Percentiles rank a stretch among this genome's conserved stretches.
These are phyloP conservation scores for Yarrowia sp. DNA, from an alignment of 805 yeast genomes.

Conservation along the genomic window DNA sequence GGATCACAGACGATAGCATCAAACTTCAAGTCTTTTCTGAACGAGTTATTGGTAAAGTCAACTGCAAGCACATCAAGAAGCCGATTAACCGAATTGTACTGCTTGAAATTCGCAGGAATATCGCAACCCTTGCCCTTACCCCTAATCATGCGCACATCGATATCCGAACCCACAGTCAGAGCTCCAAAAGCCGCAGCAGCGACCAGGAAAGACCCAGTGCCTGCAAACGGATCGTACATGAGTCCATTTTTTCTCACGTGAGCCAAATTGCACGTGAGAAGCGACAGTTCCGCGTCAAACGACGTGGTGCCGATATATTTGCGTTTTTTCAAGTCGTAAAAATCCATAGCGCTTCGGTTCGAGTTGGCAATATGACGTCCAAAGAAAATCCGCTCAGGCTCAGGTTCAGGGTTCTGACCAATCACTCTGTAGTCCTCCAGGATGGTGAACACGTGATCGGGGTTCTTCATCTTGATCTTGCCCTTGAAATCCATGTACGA, in stretches of 20 bases:
- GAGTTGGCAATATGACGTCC: conserved; percentile 80
- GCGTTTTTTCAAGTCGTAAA: conserved; percentile 79
- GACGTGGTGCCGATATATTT: conserved; percentile 95
- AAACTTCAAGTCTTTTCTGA: conserved; percentile 65
- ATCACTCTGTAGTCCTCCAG: conserved; percentile 69
- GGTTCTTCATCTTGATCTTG: conserved; percentile 74
- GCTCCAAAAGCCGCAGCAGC: conserved; percentile 90
- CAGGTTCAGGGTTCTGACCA: conserved; percentile 54
- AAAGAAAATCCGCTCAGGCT: conserved; percentile 69
- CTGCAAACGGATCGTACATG: conserved; percentile 93
- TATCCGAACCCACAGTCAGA: conserved; percentile 82
- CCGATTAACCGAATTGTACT: conserved; percentile 64
- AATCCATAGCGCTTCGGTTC: conserved; percentile 69
- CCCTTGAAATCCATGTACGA: conserved; percentile 76
- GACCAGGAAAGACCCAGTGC: conserved; percentile 92
- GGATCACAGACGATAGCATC: conserved; percentile 95
- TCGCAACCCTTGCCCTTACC: conserved; percentile 66
- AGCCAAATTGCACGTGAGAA: conserved; percentile 86
- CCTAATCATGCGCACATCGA: conserved; percentile 78
- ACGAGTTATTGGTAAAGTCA: conserved; percentile 93
- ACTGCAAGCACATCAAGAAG: conserved; percentile 82
- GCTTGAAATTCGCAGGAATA: conserved; percentile 71
- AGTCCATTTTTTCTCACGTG: conserved; percentile 70
- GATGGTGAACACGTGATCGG: conserved; percentile 72
- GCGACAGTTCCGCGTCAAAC: conserved; percentile 90